Evolutionary conservation across 306 rosid genomes (phyloP).

Genomic region (Acmispon strigosus): DNA sequence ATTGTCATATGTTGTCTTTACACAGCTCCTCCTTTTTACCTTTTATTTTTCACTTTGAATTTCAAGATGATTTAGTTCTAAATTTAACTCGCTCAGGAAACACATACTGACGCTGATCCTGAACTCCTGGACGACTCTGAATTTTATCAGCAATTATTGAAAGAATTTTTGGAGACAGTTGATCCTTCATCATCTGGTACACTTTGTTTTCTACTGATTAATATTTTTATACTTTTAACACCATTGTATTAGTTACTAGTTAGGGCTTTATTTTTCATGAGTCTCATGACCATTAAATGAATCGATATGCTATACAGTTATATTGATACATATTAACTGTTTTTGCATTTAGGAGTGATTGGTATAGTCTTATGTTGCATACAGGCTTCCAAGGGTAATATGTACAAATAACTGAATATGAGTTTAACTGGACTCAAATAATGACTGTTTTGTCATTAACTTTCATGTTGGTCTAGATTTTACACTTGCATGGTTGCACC

Average conservation of each 20-base stretch:
- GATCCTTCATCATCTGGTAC: constrained; percentile 79
- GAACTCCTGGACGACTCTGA: constrained; percentile 84
- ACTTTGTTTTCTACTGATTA: constrained; percentile 1
- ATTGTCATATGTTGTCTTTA: background rate
- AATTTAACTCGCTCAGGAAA: constrained; percentile 38
- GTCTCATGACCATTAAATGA: background rate
- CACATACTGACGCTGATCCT: constrained; percentile 49
- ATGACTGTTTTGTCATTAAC: too few species aligned
- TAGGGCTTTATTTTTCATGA: background rate
- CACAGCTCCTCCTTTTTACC: background rate
- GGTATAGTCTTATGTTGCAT: background rate
- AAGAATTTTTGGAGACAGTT: constrained; percentile 77
- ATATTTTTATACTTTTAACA: background rate
- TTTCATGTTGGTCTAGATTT: too few species aligned
- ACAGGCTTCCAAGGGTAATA: background rate
- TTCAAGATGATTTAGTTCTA: background rate
- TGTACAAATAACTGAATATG: background rate
- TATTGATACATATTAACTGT: background rate
- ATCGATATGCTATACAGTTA: background rate
- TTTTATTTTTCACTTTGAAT: background rate
- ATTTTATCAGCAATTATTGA: constrained; percentile 82
- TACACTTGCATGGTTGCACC: too few species aligned
- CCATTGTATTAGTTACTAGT: background rate
- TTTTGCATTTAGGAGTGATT: background rate
- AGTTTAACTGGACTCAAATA: background rate